Base-by-base conservation (phyloP, 805 yeast genomes). In the Kluyveromyces siamensis region DNA sequence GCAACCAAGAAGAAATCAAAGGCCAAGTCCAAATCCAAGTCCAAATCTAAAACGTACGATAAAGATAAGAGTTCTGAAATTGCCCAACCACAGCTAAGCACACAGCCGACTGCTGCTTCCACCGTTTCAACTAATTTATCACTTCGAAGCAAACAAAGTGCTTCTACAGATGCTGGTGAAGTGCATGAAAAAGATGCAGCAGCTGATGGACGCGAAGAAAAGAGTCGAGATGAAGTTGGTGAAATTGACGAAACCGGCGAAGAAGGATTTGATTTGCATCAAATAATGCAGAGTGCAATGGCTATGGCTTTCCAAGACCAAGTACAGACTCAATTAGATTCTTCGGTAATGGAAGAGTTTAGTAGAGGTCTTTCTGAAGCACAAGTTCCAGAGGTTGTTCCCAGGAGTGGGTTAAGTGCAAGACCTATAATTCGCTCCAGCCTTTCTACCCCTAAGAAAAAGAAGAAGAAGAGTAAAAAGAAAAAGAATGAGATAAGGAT, bases 231-330 rank as follows among this genome's bases (percentile, higher is more conserved):
- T 17, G 19, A 46, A 16, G 30, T 9, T 25, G 35, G 21, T 40
- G 35, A 7, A 30, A 30, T 13, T 30, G 35, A 30, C 14, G 35
- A 30, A 8, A 38, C 16, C 50, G 44, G 62, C 37, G 75, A 69
- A 37, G 77, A 71, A 33, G 79, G 76, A 27, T 68, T 83, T 50
- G 87, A 83, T 56, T 73, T 84, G 79, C 81, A 79, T 56, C 84
- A 79, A 54, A 84, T 84, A 53, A 75, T 84, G 73, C 87, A 82
- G 53, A 83, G 83, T 66, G 93, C 91, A 1, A 74, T 84, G 68
- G 77, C 78, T 43, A 73, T 85, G 83, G 93, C 90, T 0, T 79
- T 80, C 72, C 83, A 79, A 51, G 79, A 81, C 51, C 84, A 56
- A 38, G 33, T 41, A 17, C 50, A 46, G 17, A 44, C 35, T n/a